A percentile compares a stretch with the other conserved stretches of the same genome.
Evolutionary conservation across 2,329 filamentous ascomycete species (phyloP).

Genomic region (Arthrobotrys sinensis): DNA sequence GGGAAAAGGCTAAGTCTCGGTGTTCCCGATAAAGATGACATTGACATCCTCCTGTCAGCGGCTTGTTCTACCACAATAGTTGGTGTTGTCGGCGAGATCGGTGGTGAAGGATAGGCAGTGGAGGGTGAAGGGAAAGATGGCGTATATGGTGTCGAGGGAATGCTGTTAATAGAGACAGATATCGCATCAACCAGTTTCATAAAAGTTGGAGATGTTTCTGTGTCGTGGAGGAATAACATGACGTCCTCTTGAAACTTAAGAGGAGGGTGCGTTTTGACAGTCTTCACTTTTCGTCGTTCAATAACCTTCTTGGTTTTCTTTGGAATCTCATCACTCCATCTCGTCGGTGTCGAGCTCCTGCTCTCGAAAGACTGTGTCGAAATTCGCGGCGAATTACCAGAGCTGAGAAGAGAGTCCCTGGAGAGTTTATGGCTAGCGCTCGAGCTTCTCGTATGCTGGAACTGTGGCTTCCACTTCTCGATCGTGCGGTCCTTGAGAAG

Average conservation of each 20-base stretch:
- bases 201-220: constrained; percentile 52
- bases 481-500: constrained; percentile 37
- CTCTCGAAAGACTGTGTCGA: constrained; percentile 59
- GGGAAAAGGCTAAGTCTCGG: constrained; percentile 58
- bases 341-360: constrained; percentile 55
- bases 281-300: constrained; percentile 55
- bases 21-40: constrained; percentile 36
- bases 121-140: constrained; percentile 54
- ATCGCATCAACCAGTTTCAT: constrained; percentile 58
- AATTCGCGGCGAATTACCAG: constrained; percentile 46
- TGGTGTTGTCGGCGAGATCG: constrained; percentile 60
- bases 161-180: constrained; percentile 51
- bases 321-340: constrained; percentile 59
- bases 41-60: constrained; percentile 40
- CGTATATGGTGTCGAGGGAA: constrained; percentile 54
- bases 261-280: constrained; percentile 45
- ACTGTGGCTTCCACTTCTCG: constrained; percentile 56
- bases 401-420: constrained; percentile 45
- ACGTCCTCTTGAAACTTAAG: constrained; percentile 61
- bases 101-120: constrained; percentile 55
- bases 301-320: constrained; percentile 58
- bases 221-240: constrained; percentile 54
- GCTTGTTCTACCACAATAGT: constrained; percentile 58
- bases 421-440: constrained; percentile 48
- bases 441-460: constrained; percentile 47